These are phyloP conservation scores for Takashimella koratensis DNA, from an alignment of 1,284 basidiomycete species.

Conservation along the genomic window DNA sequence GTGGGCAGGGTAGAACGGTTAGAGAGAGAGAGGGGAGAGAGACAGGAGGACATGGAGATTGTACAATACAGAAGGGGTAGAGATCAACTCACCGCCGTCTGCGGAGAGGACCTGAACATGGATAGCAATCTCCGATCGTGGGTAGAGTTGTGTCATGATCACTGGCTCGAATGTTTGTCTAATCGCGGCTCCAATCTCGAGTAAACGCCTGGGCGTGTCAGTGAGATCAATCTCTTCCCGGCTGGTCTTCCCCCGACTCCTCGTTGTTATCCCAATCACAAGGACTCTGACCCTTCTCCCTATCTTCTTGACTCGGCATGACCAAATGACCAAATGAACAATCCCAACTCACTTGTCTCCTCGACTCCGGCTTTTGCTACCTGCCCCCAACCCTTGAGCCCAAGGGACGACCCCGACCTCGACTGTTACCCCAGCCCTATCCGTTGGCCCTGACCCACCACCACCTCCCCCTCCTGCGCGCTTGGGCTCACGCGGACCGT, in stretches of 20 bases:
- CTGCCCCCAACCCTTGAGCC: slow-evolving; percentile 71
- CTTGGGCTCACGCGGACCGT: slow-evolving; percentile 85
- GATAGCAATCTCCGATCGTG: slow-evolving; percentile 89
- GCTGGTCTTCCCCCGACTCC: not conserved
- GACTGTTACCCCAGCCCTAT: slow-evolving; percentile 78
- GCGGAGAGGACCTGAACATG: slow-evolving; percentile 88
- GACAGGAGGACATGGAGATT: not conserved
- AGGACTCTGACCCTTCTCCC: too few species aligned
- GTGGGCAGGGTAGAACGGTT: slow-evolving; percentile 3
- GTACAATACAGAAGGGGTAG: too few species aligned
- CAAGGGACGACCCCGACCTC: slow-evolving; percentile 81
- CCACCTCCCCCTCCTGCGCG: slow-evolving; percentile 61
- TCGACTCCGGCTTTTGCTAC: slow-evolving; percentile 53
- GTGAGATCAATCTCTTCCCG: not conserved
- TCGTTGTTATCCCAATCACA: too few species aligned
- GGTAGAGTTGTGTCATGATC: slow-evolving; percentile 84
- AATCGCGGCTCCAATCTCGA: slow-evolving; percentile 81
- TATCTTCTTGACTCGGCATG: too few species aligned
- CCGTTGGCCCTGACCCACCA: slow-evolving; percentile 53
- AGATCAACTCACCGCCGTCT: slow-evolving; percentile 69
- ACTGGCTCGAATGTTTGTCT: slow-evolving; percentile 95
- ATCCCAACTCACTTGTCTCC: slow-evolving; percentile 88
- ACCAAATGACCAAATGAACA: too few species aligned
- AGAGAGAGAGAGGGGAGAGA: slow-evolving; percentile 1
- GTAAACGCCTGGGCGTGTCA: slow-evolving; percentile 62